Conservation (phyloP, 2,329 filamentous ascomycete genomes). For the Verticillium alfalfae region DNA sequence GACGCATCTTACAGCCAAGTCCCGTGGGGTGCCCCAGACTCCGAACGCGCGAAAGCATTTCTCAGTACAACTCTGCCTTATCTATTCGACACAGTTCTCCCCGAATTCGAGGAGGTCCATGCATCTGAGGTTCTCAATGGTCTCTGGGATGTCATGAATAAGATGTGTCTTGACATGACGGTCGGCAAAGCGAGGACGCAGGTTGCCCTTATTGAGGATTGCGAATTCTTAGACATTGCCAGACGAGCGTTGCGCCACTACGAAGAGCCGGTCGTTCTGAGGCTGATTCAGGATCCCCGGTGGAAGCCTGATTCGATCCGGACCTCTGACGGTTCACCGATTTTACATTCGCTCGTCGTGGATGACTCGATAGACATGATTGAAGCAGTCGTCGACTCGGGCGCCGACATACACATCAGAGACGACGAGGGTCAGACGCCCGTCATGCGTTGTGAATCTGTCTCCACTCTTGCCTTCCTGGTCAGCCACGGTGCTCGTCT, state of each 20-base stretch:
- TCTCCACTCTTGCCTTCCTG: constrained; percentile 17
- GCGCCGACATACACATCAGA: constrained; percentile 18
- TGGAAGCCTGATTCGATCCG: constrained; percentile 5
- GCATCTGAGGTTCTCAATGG: not conserved
- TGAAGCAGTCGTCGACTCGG: constrained; percentile 17
- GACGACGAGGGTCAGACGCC: constrained; percentile 26
- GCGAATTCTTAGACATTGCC: not conserved
- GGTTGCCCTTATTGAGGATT: not conserved
- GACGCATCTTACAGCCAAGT: not conserved
- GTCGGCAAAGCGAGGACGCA: not conserved
- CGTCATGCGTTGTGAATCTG: constrained; percentile 24
- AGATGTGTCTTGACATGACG: not conserved
- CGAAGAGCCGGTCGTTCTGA: constrained; percentile 1
- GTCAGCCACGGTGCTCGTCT: constrained; percentile 19
- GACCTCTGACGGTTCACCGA: not conserved
- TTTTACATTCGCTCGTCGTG: constrained; percentile 4
- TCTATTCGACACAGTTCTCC: not conserved
- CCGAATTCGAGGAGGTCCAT: not conserved
- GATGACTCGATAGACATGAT: constrained; percentile 15
- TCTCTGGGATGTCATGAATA: constrained; percentile 1
- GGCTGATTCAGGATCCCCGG: constrained; percentile 7
- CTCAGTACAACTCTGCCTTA: not conserved
- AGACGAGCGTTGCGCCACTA: not conserved
- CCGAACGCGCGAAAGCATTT: not conserved
- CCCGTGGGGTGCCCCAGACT: not conserved